Conservation (phyloP, 768 basidiomycete species). For the Lyophyllum decastes region DNA sequence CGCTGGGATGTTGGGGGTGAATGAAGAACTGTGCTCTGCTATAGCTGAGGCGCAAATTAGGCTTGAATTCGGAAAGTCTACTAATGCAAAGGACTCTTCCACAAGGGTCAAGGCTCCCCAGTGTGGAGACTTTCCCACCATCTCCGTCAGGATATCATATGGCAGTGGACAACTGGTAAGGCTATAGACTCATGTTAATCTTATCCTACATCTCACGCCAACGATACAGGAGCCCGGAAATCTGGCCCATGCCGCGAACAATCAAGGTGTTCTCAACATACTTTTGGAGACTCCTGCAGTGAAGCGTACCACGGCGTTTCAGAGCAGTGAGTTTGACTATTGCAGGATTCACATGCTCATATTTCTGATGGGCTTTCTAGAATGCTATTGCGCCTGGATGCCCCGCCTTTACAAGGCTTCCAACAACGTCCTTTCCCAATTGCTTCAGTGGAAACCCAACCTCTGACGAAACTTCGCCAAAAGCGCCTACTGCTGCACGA, state of each 20-base stretch:
- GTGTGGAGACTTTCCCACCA: neutral
- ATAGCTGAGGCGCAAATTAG: neutral
- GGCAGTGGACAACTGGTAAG: neutral
- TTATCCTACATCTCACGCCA: neutral
- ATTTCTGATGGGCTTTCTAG: neutral
- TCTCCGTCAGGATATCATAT: neutral
- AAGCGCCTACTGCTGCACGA: neutral
- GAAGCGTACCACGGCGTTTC: neutral
- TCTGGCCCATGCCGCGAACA: neutral
- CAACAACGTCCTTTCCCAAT: neutral
- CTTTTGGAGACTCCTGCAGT: neutral
- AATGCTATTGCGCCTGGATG: neutral
- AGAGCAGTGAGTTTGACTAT: neutral
- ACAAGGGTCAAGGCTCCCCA: neutral
- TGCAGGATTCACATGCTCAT: neutral
- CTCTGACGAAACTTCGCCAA: neutral
- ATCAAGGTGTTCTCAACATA: neutral
- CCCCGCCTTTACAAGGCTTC: neutral
- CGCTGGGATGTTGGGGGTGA: neutral
- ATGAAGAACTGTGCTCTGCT: neutral
- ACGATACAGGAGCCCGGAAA: neutral
- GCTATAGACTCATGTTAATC: neutral
- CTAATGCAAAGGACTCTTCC: neutral
- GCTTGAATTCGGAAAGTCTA: neutral
- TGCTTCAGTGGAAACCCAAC: neutral